These are phyloP conservation scores for Psilocybe mexicana DNA, from an alignment of 1,284 basidiomycete genomes.

Conservation along the genomic window DNA sequence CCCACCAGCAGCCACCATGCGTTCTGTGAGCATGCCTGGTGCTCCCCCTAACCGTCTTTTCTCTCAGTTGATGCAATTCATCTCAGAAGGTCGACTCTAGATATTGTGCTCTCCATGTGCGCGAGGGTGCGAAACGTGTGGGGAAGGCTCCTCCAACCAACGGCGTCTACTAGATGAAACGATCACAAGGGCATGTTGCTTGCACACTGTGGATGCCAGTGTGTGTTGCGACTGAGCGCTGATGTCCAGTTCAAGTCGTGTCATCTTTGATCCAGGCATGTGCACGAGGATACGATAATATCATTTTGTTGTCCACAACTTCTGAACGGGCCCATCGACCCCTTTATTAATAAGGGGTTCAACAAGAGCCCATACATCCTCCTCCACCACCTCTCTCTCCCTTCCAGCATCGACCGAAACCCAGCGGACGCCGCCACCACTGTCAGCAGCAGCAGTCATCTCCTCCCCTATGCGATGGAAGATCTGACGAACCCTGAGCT, in stretches of 20 bases:
- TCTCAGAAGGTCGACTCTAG: neutral
- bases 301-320: conserved; percentile 2
- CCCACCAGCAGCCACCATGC: neutral
- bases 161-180: no score
- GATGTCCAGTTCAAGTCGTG: no score
- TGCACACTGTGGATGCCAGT: no score
- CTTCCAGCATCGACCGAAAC: conserved; percentile 65
- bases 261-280: no score
- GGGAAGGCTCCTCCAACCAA: no score
- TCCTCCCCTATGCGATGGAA: conserved; percentile 68
- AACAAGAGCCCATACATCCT: conserved; percentile 4
- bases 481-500: conserved; percentile 63
- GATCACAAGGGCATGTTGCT: no score
- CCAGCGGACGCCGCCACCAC: conserved; percentile 47
- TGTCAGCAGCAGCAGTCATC: neutral
- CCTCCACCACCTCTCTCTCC: conserved; percentile 45
- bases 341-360: conserved; percentile 7
- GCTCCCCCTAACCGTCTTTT: neutral
- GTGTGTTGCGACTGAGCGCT: no score
- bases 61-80: neutral
- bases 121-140: neutral
- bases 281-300: neutral
- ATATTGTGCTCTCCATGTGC: neutral
- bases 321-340: conserved; percentile 4
- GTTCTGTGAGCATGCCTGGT: neutral